Percentiles rank a stretch among this genome's conserved stretches.
Conservation (phyloP, 2,329 filamentous ascomycete species). For the Cordyceps fumosorosea region DNA sequence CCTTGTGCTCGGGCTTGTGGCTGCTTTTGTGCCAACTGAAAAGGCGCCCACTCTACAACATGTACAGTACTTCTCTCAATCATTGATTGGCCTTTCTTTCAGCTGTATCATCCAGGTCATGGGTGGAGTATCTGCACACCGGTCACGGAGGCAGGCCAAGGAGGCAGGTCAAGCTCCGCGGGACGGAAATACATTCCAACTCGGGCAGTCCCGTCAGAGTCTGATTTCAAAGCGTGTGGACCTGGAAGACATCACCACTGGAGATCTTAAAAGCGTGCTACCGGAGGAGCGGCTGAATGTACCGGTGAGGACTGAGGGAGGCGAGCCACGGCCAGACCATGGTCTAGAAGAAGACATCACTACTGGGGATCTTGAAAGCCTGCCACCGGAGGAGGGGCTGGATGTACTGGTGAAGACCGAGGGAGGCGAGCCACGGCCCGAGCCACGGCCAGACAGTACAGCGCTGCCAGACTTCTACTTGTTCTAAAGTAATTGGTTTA, state of each 20-base stretch:
- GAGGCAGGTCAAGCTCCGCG: background rate
- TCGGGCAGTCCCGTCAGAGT: background rate
- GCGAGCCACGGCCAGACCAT: too few species aligned
- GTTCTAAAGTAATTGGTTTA: background rate
- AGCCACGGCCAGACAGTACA: background rate
- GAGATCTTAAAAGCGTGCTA: background rate
- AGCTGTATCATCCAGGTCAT: background rate
- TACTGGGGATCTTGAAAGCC: background rate
- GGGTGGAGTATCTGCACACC: background rate
- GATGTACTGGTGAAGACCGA: too few species aligned
- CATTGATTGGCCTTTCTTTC: background rate
- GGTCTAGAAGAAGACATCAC: background rate
- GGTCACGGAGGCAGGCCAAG: background rate
- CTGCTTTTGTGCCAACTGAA: background rate
- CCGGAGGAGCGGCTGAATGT: background rate
- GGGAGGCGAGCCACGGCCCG: background rate
- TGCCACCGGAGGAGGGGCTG: background rate
- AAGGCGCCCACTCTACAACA: background rate
- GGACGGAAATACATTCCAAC: background rate
- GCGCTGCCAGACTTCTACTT: background rate
- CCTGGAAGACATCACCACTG: background rate
- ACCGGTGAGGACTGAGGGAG: background rate
- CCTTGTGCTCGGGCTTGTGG: background rate
- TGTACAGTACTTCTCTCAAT: background rate
- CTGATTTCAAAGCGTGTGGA: background rate